Percentiles rank a stretch among this genome's conserved stretches.
Conservation (phyloP, 495 filamentous ascomycete species). For the Aspergillus asperescens region DNA sequence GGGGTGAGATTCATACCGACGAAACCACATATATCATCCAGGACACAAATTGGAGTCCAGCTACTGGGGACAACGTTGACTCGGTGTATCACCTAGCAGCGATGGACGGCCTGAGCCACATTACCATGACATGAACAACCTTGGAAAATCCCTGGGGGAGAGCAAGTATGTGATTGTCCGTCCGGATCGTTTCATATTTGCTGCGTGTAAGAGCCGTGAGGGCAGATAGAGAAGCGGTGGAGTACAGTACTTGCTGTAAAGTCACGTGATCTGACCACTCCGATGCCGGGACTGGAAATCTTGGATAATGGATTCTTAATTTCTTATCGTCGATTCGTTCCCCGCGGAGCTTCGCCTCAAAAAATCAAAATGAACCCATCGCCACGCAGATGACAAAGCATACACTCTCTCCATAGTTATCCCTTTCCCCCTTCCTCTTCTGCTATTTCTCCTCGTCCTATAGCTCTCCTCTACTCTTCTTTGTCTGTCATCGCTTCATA, state of each 20-base stretch:
- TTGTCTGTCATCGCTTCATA: not conserved
- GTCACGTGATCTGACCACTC: not conserved
- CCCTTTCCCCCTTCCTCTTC: not conserved
- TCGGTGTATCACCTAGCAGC: slow-evolving; percentile 19
- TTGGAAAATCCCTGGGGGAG: slow-evolving; percentile 10
- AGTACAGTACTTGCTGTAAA: not conserved
- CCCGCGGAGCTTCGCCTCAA: slow-evolving; percentile 10
- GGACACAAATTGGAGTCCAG: not conserved
- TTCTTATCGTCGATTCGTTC: not conserved
- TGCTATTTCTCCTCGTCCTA: not conserved
- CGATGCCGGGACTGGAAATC: slow-evolving; percentile 1
- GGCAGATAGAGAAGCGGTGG: not conserved
- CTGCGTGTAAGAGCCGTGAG: slow-evolving; percentile 13
- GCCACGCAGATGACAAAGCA: slow-evolving; percentile 10
- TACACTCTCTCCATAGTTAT: not conserved
- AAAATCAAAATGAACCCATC: slow-evolving; percentile 3
- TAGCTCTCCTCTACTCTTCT: not conserved
- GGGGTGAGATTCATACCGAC: slow-evolving; percentile 12
- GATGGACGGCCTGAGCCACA: slow-evolving; percentile 18
- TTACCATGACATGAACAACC: slow-evolving; percentile 17
- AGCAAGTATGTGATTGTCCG: slow-evolving; percentile 21
- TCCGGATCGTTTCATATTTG: slow-evolving; percentile 27
- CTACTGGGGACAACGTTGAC: not conserved
- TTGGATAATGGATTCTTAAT: not conserved
- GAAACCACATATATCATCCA: slow-evolving; percentile 21